Evolutionary conservation across 768 basidiomycete genomes (phyloP), one percentile per base, ranked within the genome.

Genomic region (Collybia sordida): DNA sequence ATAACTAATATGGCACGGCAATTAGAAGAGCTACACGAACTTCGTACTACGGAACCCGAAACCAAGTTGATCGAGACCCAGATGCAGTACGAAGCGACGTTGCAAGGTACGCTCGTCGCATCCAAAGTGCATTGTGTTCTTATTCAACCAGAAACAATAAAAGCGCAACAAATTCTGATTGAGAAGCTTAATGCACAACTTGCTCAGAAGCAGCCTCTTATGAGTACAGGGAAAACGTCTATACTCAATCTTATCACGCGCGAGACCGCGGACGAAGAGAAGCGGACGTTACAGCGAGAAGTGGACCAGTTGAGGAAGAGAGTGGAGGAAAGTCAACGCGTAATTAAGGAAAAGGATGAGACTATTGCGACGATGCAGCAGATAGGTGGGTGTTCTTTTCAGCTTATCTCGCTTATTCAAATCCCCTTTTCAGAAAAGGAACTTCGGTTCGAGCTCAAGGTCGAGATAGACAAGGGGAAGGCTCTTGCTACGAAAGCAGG

Each of bases 181-280:
- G 64, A 79, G 36, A 77, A 85, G 52, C 69, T 89, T 9, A 80
- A 75, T 3, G 65, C 72, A 15, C 77, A 82, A 57, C 64, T 87
- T 4, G 69, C 81, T 3, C 77, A 72, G 22, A 71, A 78, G 38
- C 79, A 85, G 52, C 81, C 82, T 5, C 68, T 86, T 28, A 69
- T 79, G 37, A 69, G 72, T 37, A 65, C 74, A 0, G 77, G 75
- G 4, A 79, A 78, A 52, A 71, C 68, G 12, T 72, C 77, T 2
- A 75, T 80, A 4, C 71, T 86, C 24, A 82, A 87, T 56, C 75
- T 93, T 41, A 66, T 93, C 11, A 88, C 88, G 7, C 80, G 87
- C 47, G 88, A 89, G 51, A 80, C 80, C 2, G 88, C 84, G 5
- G 82, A 90, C 50, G 81, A 82, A 47, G 87, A 90, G 67, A 82